Evolutionary conservation across 192 early-diverging fungal species (phyloP).

Genomic region (Umbelopsis vinacea): DNA sequence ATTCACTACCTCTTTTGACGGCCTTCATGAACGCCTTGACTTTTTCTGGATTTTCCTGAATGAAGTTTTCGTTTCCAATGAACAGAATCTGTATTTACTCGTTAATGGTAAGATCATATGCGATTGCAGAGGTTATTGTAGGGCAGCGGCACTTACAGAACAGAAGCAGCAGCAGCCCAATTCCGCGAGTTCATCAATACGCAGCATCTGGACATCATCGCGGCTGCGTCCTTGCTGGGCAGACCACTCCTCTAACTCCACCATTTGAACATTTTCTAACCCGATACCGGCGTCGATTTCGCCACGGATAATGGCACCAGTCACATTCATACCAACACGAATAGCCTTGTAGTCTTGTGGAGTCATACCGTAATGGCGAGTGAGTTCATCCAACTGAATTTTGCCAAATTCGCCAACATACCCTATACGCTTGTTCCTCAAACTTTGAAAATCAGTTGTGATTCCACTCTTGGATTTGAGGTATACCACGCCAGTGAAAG

Average conservation of each 20-base stretch:
- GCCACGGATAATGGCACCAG: conserved; percentile 58
- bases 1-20: conserved; percentile 53
- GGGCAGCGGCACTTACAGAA: conserved; percentile 41
- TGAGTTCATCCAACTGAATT: conserved; percentile 64
- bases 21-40: conserved; percentile 59
- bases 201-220: conserved; percentile 61
- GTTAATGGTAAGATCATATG: not conserved
- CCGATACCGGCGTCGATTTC: conserved; percentile 69
- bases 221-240: conserved; percentile 47
- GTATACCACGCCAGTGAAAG: conserved; percentile 68
- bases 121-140: not conserved
- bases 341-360: conserved; percentile 59
- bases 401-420: conserved; percentile 72
- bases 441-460: conserved; percentile 56
- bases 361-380: conserved; percentile 58
- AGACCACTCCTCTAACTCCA: conserved; percentile 64
- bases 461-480: conserved; percentile 54
- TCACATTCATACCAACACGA: conserved; percentile 72
- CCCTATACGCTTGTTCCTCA: conserved; percentile 62
- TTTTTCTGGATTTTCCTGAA: conserved; percentile 59
- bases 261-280: conserved; percentile 68
- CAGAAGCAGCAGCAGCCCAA: conserved; percentile 70
- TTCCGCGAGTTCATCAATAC: conserved; percentile 70
- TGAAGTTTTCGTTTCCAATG: conserved; percentile 65
- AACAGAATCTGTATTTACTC: conserved; percentile 51